A percentile compares a stretch with the other conserved stretches of the same genome.
Evolutionary conservation across 2,329 filamentous ascomycete species (phyloP).

Genomic region (Endothia cerciana): DNA sequence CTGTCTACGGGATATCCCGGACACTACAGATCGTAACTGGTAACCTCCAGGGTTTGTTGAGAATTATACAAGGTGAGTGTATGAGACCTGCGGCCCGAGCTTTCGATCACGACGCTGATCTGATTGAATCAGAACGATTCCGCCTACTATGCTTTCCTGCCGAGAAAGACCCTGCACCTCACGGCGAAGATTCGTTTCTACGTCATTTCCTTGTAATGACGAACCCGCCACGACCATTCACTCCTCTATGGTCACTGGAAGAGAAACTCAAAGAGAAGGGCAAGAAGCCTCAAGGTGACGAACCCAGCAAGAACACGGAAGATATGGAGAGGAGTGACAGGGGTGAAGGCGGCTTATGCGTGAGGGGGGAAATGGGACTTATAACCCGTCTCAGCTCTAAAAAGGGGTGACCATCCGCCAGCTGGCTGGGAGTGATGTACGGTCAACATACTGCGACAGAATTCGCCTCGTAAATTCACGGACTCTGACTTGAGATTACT

Average conservation of each 20-base stretch:
- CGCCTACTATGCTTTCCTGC: background rate
- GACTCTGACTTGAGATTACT: background rate
- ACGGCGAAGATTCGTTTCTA: no score
- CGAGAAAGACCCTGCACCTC: background rate
- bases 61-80: background rate
- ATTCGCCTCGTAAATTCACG: background rate
- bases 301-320: background rate
- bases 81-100: no score
- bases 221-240: background rate
- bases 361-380: no score
- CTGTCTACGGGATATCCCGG: background rate
- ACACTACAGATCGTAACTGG: background rate
- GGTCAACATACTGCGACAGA: no score
- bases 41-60: background rate
- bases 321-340: no score
- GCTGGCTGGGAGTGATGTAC: no score
- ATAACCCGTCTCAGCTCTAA: no score
- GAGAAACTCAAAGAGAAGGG: background rate
- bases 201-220: background rate
- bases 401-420: no score
- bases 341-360: no score
- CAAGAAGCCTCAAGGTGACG: background rate
- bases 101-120: background rate
- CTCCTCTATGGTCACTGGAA: background rate
- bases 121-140: background rate